These are phyloP conservation scores for Leavenworthia alabamica DNA, from an alignment of 345 rosid genomes.

Conservation along the genomic window DNA sequence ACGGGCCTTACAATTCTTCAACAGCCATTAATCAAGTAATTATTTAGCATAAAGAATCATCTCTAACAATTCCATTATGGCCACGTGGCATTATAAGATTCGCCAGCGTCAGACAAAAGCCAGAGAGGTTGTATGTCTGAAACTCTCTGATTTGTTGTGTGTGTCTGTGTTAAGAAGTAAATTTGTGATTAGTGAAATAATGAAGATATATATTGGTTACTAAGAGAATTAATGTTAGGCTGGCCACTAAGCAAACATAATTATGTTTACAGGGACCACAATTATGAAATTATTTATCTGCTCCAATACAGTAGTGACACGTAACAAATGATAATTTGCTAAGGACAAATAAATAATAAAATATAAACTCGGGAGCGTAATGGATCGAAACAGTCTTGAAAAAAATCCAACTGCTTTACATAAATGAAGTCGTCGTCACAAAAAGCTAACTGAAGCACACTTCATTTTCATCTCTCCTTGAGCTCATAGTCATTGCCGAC, in stretches of 20 bases:
- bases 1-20: no score
- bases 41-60: not conserved
- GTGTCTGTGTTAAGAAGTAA: not conserved
- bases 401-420: slow-evolving; percentile 13
- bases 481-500: not conserved
- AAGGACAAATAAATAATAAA: not conserved
- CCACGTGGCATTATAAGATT: slow-evolving; percentile 23
- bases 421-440: slow-evolving; percentile 18
- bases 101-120: no score
- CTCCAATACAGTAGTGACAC: slow-evolving; percentile 3
- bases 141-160: no score
- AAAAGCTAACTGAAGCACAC: slow-evolving; percentile 15
- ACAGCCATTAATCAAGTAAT: not conserved
- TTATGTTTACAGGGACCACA: slow-evolving; percentile 25
- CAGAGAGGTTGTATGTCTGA: no score
- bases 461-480: not conserved
- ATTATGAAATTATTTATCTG: slow-evolving; percentile 1
- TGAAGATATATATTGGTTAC: not conserved
- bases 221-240: slow-evolving; percentile 7
- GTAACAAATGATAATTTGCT: not conserved
- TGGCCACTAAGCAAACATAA: slow-evolving; percentile 20
- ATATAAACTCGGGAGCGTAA: slow-evolving; percentile 5
- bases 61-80: not conserved
- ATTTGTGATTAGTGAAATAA: not conserved
- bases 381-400: slow-evolving; percentile 12